Evolutionary conservation across 768 basidiomycete species (phyloP).

Genomic region (Tricholoma saponaceum): DNA sequence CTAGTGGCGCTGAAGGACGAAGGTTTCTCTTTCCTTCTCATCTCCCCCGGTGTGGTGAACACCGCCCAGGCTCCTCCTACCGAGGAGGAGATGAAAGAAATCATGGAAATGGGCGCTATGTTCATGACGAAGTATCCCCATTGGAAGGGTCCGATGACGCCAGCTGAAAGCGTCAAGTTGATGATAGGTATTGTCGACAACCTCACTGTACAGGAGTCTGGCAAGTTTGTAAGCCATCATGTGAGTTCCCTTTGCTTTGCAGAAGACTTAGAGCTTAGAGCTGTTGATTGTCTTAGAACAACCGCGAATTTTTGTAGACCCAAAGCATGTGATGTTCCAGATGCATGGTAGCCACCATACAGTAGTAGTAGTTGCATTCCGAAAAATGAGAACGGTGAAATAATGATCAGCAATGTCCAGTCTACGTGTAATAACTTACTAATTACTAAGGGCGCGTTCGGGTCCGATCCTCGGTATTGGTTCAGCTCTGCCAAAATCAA

Average conservation of each 20-base stretch:
- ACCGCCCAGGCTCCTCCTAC: conserved; percentile 14
- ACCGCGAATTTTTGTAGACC: background rate
- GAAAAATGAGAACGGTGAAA: too few species aligned
- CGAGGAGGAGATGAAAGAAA: background rate
- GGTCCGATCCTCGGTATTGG: too few species aligned
- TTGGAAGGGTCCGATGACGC: background rate
- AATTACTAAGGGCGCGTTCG: too few species aligned
- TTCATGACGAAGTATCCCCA: background rate
- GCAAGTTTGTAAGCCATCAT: background rate
- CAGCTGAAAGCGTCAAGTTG: background rate
- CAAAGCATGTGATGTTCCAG: background rate
- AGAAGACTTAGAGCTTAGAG: background rate
- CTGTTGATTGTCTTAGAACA: background rate
- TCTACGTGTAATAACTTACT: too few species aligned
- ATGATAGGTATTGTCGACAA: conserved; percentile 49
- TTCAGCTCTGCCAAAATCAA: too few species aligned
- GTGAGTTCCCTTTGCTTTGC: conserved; percentile 49
- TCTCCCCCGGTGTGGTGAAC: conserved; percentile 35
- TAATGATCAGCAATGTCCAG: too few species aligned
- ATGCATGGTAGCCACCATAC: background rate
- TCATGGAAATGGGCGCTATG: background rate
- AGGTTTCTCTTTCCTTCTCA: conserved; percentile 30
- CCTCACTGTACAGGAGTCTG: conserved; percentile 42
- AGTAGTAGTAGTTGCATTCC: background rate
- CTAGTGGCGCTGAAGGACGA: conserved; percentile 17